Conservation (phyloP, 2,329 filamentous ascomycete genomes). For the Uncinocarpus reesii region DNA sequence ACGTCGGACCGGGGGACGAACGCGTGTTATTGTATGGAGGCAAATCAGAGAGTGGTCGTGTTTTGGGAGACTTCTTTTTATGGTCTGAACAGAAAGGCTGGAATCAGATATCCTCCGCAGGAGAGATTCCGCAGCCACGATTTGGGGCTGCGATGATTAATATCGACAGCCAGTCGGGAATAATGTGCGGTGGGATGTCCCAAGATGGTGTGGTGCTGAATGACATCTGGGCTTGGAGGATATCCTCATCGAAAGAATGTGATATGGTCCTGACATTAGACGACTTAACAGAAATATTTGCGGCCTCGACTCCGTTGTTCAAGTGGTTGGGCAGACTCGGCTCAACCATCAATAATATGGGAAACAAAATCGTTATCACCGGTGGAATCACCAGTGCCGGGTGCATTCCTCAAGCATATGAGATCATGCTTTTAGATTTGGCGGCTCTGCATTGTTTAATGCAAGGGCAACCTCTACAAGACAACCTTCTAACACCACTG, state of each 20-base stretch:
- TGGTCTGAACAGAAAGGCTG: conserved; percentile 46
- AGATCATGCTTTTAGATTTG: conserved; percentile 41
- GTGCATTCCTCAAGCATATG: conserved; percentile 38
- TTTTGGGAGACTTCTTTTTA: conserved; percentile 46
- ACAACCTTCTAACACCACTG: conserved; percentile 16
- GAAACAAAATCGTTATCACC: conserved; percentile 41
- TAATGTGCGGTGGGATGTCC: conserved; percentile 63
- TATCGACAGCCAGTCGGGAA: conserved; percentile 42
- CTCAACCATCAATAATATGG: conserved; percentile 40
- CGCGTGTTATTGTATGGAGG: conserved; percentile 53
- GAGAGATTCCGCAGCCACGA: conserved; percentile 38
- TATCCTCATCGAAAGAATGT: conserved; percentile 36
- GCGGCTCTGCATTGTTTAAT: conserved; percentile 14
- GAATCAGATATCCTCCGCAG: conserved; percentile 33
- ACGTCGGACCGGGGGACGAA: conserved; percentile 27
- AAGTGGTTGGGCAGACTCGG: conserved; percentile 39
- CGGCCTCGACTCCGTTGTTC: conserved; percentile 21
- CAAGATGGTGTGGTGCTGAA: conserved; percentile 52
- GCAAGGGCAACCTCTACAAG: conserved; percentile 8
- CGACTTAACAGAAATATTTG: conserved; percentile 22
- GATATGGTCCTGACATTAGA: conserved; percentile 19
- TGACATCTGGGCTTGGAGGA: conserved; percentile 56
- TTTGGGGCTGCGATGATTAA: conserved; percentile 46
- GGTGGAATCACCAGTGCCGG: conserved; percentile 41
- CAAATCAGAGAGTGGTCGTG: conserved; percentile 41